These are phyloP conservation scores for Phaseolus coccineus DNA, from an alignment of 331 rosid species.

Conservation along the genomic window DNA sequence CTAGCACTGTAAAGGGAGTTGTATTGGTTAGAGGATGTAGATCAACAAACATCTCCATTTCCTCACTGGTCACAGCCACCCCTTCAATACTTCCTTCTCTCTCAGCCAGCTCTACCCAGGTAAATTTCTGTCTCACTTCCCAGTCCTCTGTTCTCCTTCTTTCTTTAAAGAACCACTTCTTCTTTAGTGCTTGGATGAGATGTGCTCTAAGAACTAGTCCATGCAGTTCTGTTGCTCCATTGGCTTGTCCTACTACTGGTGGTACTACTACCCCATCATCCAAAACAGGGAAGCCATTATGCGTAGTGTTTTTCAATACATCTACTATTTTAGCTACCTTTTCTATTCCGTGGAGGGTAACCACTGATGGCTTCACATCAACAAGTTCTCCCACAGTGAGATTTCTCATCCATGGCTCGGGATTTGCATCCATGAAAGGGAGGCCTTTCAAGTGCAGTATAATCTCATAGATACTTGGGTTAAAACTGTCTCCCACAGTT, in stretches of 20 bases:
- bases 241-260: slow-evolving; percentile 52
- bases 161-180: slow-evolving; percentile 79
- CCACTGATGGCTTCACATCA: slow-evolving; percentile 71
- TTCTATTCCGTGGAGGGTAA: slow-evolving; percentile 70
- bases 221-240: slow-evolving; percentile 67
- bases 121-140: slow-evolving; percentile 84
- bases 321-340: slow-evolving; percentile 77
- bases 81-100: slow-evolving; percentile 71
- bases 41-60: slow-evolving; percentile 86
- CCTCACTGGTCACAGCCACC: slow-evolving; percentile 68
- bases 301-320: slow-evolving; percentile 75
- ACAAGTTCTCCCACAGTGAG: slow-evolving; percentile 79
- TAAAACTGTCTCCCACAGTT: slow-evolving; percentile 86
- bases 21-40: slow-evolving; percentile 88
- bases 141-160: slow-evolving; percentile 76
- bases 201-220: slow-evolving; percentile 83
- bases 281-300: slow-evolving; percentile 78
- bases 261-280: slow-evolving; percentile 62
- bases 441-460: slow-evolving; percentile 84
- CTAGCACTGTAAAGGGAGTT: slow-evolving; percentile 76
- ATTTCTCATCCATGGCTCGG: slow-evolving; percentile 90
- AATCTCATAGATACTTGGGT: slow-evolving; percentile 84
- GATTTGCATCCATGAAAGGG: slow-evolving; percentile 86
- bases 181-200: slow-evolving; percentile 72
- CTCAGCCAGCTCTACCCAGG: slow-evolving; percentile 78